phyloP scores from a whole-genome alignment of 441 rosid species.

The Omphalea diandra region DNA sequence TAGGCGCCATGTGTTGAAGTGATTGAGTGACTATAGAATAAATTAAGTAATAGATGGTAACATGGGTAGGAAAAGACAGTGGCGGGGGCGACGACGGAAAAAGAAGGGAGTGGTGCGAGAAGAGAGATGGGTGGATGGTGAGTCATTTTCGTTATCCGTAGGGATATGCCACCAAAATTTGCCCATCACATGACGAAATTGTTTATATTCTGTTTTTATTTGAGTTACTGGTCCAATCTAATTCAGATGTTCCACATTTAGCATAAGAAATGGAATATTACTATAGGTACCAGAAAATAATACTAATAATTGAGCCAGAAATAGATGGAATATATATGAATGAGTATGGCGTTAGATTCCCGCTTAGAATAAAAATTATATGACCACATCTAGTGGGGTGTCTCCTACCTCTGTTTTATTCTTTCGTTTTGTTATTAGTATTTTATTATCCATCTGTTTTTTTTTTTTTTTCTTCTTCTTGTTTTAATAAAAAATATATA shows the following conservation, averaged over 20 bases:
- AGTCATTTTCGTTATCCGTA: slow-evolving; percentile 42
- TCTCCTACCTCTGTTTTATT: not conserved
- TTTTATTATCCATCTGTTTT: too few relatives aligned
- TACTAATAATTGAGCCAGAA: too few relatives aligned
- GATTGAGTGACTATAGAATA: too few relatives aligned
- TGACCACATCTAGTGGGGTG: not conserved
- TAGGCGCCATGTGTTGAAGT: too few relatives aligned
- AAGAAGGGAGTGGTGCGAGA: not conserved
- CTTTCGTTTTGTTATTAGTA: not conserved
- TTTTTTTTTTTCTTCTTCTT: not conserved
- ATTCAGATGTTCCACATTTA: not conserved
- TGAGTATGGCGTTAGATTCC: slow-evolving; percentile 16
- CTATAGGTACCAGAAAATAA: not conserved
- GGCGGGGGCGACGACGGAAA: not conserved
- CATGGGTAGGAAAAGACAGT: not conserved
- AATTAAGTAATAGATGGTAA: too few relatives aligned
- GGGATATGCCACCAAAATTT: not conserved
- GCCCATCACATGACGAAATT: not conserved
- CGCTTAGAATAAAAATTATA: not conserved
- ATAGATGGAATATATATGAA: not conserved
- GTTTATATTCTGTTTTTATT: not conserved
- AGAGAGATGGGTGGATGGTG: slow-evolving; percentile 8
- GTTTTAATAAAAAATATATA: too few relatives aligned
- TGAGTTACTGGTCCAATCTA: not conserved
- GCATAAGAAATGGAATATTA: not conserved